These are phyloP conservation scores for Apiospora hydei DNA, from an alignment of 2,329 filamentous ascomycete species.

Conservation along the genomic window DNA sequence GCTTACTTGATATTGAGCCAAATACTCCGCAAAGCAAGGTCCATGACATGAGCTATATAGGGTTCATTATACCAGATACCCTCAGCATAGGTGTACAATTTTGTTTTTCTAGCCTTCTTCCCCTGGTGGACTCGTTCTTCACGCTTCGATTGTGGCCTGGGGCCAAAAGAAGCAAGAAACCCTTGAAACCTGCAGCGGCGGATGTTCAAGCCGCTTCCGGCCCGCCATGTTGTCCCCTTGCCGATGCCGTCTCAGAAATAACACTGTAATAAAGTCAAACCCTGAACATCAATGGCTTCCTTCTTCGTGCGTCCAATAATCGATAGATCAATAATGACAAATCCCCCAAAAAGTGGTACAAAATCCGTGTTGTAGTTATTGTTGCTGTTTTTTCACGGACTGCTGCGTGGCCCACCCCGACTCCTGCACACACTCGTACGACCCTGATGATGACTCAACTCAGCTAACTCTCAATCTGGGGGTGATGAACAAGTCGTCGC, in stretches of 20 bases:
- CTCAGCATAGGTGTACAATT: not conserved
- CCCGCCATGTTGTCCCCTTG: constrained; percentile 2
- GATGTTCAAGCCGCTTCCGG: not conserved
- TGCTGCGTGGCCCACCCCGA: not conserved
- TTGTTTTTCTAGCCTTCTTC: not conserved
- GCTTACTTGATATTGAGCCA: not conserved
- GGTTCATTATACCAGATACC: too few species aligned
- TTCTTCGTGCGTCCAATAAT: not conserved
- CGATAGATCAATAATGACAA: constrained; percentile 9
- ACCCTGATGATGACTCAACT: not conserved
- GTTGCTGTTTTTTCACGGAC: not conserved
- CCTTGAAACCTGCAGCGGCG: constrained; percentile 8
- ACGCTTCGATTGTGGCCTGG: not conserved
- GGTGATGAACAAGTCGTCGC: not conserved
- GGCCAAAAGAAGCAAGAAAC: not conserved
- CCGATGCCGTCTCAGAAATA: constrained; percentile 7
- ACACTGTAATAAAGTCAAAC: not conserved
- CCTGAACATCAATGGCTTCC: not conserved
- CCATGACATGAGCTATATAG: not conserved
- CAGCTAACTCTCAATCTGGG: not conserved
- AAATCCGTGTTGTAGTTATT: not conserved
- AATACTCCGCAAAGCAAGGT: not conserved
- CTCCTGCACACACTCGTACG: not conserved
- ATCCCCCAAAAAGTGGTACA: not conserved
- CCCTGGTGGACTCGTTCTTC: not conserved